Evolutionary conservation across 2,329 filamentous ascomycete species (phyloP), one percentile per base, ranked within the genome.

Genomic region (Drechslerella dactyloides): DNA sequence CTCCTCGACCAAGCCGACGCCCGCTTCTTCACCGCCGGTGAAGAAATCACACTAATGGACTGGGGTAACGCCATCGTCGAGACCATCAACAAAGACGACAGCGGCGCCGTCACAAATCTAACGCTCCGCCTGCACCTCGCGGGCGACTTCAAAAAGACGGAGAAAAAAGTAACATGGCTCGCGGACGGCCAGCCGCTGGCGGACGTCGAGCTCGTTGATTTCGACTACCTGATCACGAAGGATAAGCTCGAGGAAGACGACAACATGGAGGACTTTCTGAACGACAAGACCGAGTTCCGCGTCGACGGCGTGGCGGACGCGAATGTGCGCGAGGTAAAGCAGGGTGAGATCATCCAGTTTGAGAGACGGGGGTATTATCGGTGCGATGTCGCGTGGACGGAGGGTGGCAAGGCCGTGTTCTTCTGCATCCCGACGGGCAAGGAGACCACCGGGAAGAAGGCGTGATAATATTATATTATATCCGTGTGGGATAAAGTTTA

Each of bases 111-210:
- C 76, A 89, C 87, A 11, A 83, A 82, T 37, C 84, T 96, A 42
- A 89, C 90, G 66, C 83, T 94, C 60, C 91, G 96, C 81, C 86
- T 97, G n/a, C 89, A 97, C 80, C 86, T 97, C 55, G 75, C 74
- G 1, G 93, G 93, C 63, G 93, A 97, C 79, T 90, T 97, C 80
- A 96, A 96, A 84, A 89, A 90, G 78, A 97, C 93, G 0, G 88
- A 91, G 78, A 97, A 97, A 86, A 97, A 97, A 84, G 87, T 97
- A 40, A 97, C 93, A 0, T 97, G 93, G 93, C 83, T 97, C 53
- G 89, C 91, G 1, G 85, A 85, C 0, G 86, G 90, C 75, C 90
- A 93, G 81, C 85, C 89, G 68, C 85, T 96, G 0, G 84, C 96
- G 13, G 87, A 88, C 6, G 88, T 94, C 21, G 90, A 96, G 80